phyloP scores from a whole-genome alignment of 2,329 filamentous ascomycete genomes.

The Fonsecaea pedrosoi region DNA sequence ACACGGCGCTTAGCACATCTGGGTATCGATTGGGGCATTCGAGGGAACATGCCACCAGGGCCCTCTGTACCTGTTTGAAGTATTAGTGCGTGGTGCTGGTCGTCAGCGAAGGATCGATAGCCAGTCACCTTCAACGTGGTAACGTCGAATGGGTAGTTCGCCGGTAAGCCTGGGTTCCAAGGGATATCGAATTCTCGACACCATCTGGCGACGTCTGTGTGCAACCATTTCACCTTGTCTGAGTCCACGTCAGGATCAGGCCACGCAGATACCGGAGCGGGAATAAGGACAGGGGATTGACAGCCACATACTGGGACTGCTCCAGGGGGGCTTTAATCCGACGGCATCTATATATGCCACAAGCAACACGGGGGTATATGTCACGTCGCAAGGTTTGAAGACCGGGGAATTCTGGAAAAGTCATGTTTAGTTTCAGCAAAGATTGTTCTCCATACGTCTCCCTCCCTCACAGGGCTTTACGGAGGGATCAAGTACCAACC shows the following conservation, averaged over 20 bases:
- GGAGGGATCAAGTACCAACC: conserved; percentile 48
- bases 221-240: conserved; percentile 67
- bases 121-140: conserved; percentile 53
- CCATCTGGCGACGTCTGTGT: conserved; percentile 62
- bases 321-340: conserved; percentile 61
- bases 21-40: conserved; percentile 50
- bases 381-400: conserved; percentile 62
- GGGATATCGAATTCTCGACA: conserved; percentile 61
- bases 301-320: conserved; percentile 52
- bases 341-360: conserved; percentile 65
- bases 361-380: conserved; percentile 66
- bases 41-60: conserved; percentile 56
- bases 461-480: neutral
- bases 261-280: too few relatives aligned
- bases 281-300: neutral
- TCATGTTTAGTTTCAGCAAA: neutral
- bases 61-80: conserved; percentile 56
- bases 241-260: neutral
- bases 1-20: conserved; percentile 55
- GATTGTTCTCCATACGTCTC: neutral
- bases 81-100: neutral
- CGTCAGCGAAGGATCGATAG: neutral
- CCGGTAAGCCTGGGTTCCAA: conserved; percentile 60
- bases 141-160: conserved; percentile 58
- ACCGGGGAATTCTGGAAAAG: conserved; percentile 58